Evolutionary conservation across 306 rosid species (phyloP), one percentile per base, ranked within the genome.

Genomic region (Nissolia schottii): DNA sequence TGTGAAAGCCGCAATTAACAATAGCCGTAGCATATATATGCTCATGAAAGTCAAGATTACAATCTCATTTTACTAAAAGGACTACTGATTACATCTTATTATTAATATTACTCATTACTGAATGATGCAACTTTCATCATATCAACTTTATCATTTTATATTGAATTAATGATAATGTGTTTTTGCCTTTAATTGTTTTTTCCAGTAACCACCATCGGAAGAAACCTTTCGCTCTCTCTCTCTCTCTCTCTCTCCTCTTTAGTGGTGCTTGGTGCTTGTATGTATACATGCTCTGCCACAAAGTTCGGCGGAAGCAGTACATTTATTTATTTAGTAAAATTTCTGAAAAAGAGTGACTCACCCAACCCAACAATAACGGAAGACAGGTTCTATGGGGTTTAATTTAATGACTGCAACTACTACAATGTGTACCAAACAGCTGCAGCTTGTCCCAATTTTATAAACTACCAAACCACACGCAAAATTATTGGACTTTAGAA

Each of bases 101-200:
- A n/a, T 45, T 48, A 49, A 23, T 53, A 64, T 53, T 64, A 51
- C n/a, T n/a, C n/a, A n/a, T 74, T 64, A 37, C 48, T 20, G 79
- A 63, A 63, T 50, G 54, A 74, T 63, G 72, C 20, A 50, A 24
- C 45, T 37, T 38, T 48, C 27, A 62, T 74, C 55, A 74, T 25
- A 25, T 51, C 46, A 64, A 64, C 57, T 53, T 74, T 61, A 49
- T n/a, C 32, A 8, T 66, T 15, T 66, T 19, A 46, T 25, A 15
- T 22, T 60, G n/a, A n/a, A n/a, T n/a, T n/a, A n/a, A n/a, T n/a
- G 23, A 60, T 19, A 20, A 16, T 9, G 5, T 45, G 5, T 9
- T 37, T n/a, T n/a, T n/a, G 38, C 23, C 29, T 55, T 38, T 38
- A 1, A n/a, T 41, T 71, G 7, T 0, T 31, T 16, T n/a, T 15